phyloP scores from a whole-genome alignment of 768 basidiomycete species.

The Xerocomellus intermedius region DNA sequence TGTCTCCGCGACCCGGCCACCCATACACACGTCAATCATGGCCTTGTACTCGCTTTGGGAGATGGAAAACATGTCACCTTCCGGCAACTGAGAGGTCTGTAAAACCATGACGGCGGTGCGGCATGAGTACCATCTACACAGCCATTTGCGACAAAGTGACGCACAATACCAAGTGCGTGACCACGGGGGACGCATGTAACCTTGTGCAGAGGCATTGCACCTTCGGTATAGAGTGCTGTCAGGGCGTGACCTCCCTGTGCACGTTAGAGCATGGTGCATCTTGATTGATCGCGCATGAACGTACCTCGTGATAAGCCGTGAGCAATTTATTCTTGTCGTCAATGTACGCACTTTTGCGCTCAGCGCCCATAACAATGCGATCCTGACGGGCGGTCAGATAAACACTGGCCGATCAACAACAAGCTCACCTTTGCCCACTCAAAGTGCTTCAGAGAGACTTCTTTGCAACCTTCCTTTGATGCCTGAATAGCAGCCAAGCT shows the following conservation, averaged over 20 bases:
- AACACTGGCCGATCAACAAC: neutral
- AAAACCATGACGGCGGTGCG: constrained; percentile 3
- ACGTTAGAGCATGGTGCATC: constrained; percentile 7
- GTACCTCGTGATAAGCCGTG: constrained; percentile 95
- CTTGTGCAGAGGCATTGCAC: constrained; percentile 96
- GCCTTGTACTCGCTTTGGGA: constrained; percentile 75
- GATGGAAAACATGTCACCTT: constrained; percentile 71
- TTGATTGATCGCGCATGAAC: constrained; percentile 11
- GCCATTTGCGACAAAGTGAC: constrained; percentile 29
- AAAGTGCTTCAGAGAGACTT: constrained; percentile 79
- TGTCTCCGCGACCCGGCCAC: constrained; percentile 94
- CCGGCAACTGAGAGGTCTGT: constrained; percentile 76
- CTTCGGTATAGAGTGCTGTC: constrained; percentile 91
- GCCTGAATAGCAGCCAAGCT: constrained; percentile 95
- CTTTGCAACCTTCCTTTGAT: constrained; percentile 72
- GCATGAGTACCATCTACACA: constrained; percentile 9
- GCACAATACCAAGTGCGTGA: constrained; percentile 83
- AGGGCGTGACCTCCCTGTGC: constrained; percentile 85
- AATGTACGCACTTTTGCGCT: constrained; percentile 87
- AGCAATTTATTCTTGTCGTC: constrained; percentile 82
- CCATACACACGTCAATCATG: constrained; percentile 88
- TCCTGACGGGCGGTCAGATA: constrained; percentile 47
- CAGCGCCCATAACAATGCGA: constrained; percentile 95
- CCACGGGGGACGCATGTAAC: constrained; percentile 97
- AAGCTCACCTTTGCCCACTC: constrained; percentile 91